A percentile compares a stretch with the other conserved stretches of the same genome.
Evolutionary conservation across 2,329 filamentous ascomycete genomes (phyloP).

Genomic region (Aspergillus spinulosporus): DNA sequence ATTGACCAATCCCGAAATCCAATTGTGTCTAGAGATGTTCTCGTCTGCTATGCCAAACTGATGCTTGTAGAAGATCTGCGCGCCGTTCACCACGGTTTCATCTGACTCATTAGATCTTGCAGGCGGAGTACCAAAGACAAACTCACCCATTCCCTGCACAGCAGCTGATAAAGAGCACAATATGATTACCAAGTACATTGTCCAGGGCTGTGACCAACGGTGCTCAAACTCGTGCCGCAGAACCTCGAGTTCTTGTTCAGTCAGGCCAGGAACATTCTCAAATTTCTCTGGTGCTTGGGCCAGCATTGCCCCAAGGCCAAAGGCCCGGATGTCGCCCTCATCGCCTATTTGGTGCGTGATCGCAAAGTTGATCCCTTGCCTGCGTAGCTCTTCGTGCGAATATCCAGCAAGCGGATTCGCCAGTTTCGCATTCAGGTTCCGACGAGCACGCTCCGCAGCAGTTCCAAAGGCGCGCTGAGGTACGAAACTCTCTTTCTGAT

Average conservation of each 20-base stretch:
- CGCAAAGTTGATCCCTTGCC: constrained; percentile 61
- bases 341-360: constrained; percentile 55
- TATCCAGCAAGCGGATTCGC: constrained; percentile 56
- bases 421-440: constrained; percentile 51
- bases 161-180: constrained; percentile 68
- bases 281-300: constrained; percentile 56
- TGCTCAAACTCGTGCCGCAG: constrained; percentile 63
- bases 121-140: too few relatives aligned
- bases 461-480: constrained; percentile 30
- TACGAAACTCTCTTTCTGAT: constrained; percentile 22
- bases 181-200: constrained; percentile 66
- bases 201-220: constrained; percentile 67
- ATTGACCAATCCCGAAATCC: constrained; percentile 65
- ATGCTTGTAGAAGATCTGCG: constrained; percentile 63
- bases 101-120: constrained; percentile 41
- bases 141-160: constrained; percentile 65
- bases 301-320: constrained; percentile 60
- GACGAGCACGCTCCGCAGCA: constrained; percentile 43
- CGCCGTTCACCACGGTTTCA: constrained; percentile 69
- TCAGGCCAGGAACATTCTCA: constrained; percentile 55
- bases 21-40: constrained; percentile 47
- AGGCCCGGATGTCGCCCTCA: constrained; percentile 59
- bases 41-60: constrained; percentile 60
- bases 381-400: constrained; percentile 52
- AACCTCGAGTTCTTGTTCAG: constrained; percentile 57